These are phyloP conservation scores for Nannochloris sp. DNA, from an alignment of 139 green algal species.

Conservation along the genomic window DNA sequence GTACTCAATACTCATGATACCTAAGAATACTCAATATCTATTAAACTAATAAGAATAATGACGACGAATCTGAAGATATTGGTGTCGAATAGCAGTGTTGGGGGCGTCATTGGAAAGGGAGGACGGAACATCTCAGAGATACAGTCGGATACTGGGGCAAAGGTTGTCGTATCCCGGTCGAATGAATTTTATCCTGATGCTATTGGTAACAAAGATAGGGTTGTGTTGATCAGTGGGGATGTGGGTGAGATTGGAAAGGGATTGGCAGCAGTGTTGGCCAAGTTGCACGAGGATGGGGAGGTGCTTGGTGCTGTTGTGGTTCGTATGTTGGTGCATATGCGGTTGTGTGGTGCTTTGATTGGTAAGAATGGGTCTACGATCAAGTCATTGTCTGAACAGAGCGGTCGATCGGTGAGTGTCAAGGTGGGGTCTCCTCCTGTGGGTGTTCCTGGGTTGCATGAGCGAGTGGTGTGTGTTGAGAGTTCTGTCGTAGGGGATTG, in stretches of 20 bases:
- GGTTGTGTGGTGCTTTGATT: conserved; percentile 70
- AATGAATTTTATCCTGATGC: conserved; percentile 50
- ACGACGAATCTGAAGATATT: conserved; percentile 51
- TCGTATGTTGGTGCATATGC: conserved; percentile 63
- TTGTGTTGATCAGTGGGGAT: conserved; percentile 62
- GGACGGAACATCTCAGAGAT: conserved; percentile 68
- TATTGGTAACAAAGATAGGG: conserved; percentile 45
- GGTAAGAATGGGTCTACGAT: conserved; percentile 73
- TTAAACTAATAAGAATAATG: not conserved
- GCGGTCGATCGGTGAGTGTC: conserved; percentile 24
- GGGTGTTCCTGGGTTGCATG: conserved; percentile 25
- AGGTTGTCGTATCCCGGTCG: conserved; percentile 48
- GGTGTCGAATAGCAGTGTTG: conserved; percentile 55
- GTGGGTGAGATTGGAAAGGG: conserved; percentile 63
- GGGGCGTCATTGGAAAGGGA: conserved; percentile 65
- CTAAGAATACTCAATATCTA: no score
- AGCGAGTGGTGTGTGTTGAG: conserved; percentile 65
- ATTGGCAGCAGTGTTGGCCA: conserved; percentile 68
- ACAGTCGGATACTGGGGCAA: conserved; percentile 44
- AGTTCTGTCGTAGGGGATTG: conserved; percentile 45
- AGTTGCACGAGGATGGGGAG: conserved; percentile 29
- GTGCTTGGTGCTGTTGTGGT: not conserved
- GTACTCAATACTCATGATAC: no score
- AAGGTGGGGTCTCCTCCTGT: conserved; percentile 61
- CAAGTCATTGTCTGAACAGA: conserved; percentile 62